Conservation (phyloP, 2,329 filamentous ascomycete genomes). For the Lasiodiplodia theobromae region DNA sequence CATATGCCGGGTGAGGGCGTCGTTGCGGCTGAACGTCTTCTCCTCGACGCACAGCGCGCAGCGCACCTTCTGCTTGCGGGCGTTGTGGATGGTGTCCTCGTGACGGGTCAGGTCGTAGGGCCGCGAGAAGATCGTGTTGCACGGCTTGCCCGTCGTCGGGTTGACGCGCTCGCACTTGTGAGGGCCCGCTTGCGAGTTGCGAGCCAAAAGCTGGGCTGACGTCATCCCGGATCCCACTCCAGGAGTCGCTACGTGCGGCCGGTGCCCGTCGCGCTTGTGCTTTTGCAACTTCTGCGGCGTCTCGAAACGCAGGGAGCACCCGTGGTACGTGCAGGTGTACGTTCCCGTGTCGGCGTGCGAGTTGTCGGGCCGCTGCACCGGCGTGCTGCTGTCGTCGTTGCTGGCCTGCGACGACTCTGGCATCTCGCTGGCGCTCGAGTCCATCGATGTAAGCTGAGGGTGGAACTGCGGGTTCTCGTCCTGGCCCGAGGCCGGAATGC, state of each 20-base stretch:
- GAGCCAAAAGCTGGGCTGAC: constrained; percentile 61
- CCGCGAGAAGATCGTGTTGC: constrained; percentile 91
- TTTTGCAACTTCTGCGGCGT: constrained; percentile 87
- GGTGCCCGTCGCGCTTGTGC: constrained; percentile 93
- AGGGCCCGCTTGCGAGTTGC: constrained; percentile 90
- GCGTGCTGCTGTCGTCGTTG: constrained; percentile 36
- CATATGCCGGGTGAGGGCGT: constrained; percentile 93
- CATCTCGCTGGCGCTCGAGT: constrained; percentile 65
- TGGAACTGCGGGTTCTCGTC: constrained; percentile 62
- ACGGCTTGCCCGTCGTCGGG: constrained; percentile 92
- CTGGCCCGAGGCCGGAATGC: constrained; percentile 33
- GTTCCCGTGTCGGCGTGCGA: constrained; percentile 81
- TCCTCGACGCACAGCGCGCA: constrained; percentile 94
- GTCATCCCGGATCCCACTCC: constrained; percentile 54
- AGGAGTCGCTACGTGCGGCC: constrained; percentile 51
- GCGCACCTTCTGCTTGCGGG: constrained; percentile 90
- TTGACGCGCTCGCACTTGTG: constrained; percentile 94
- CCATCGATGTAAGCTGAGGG: constrained; percentile 67
- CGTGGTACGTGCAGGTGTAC: constrained; percentile 95
- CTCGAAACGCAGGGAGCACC: constrained; percentile 87
- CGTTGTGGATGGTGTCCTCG: constrained; percentile 97
- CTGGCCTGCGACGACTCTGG: constrained; percentile 46
- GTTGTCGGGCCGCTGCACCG: constrained; percentile 63
- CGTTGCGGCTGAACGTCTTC: constrained; percentile 95
- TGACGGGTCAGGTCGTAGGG: constrained; percentile 97